Percentiles rank a stretch among this genome's conserved stretches.
Conservation (phyloP, 805 yeast species). For the Lachancea lanzarotensis region DNA sequence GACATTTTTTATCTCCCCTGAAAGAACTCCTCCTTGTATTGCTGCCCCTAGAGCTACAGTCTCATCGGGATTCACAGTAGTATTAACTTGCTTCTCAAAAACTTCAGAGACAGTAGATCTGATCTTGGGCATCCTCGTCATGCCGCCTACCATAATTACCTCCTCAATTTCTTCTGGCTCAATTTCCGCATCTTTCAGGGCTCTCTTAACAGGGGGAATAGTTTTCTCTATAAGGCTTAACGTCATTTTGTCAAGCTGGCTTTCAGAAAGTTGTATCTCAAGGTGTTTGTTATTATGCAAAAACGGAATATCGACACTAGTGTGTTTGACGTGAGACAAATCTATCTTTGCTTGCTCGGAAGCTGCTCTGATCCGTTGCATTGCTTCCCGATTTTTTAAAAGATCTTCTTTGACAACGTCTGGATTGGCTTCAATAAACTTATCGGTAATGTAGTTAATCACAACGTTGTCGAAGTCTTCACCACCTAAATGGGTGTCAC, state of each 20-base stretch:
- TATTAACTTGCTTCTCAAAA: constrained; percentile 60
- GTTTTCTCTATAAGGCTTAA: constrained; percentile 61
- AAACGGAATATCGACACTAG: constrained; percentile 66
- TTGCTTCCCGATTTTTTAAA: constrained; percentile 45
- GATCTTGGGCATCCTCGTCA: constrained; percentile 85
- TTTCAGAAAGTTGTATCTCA: constrained; percentile 51
- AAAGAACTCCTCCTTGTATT: constrained; percentile 78
- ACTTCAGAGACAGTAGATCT: constrained; percentile 52
- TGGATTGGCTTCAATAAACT: constrained; percentile 47
- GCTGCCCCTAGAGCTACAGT: constrained; percentile 92
- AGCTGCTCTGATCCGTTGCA: constrained; percentile 74
- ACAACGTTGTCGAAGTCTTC: constrained; percentile 75
- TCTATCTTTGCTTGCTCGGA: constrained; percentile 75
- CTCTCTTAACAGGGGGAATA: constrained; percentile 65
- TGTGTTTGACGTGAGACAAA: constrained; percentile 54
- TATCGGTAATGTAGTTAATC: constrained; percentile 48
- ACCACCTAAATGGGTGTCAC: constrained; percentile 81
- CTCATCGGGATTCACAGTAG: constrained; percentile 81
- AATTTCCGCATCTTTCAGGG: constrained; percentile 67
- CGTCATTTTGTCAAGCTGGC: constrained; percentile 61
- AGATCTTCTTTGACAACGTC: constrained; percentile 34
- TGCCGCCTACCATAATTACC: constrained; percentile 76
- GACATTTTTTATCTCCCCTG: constrained; percentile 77
- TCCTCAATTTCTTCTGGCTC: constrained; percentile 63
- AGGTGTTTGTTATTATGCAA: constrained; percentile 57